These are phyloP conservation scores for Myotisia sp. DNA, from an alignment of 2,329 filamentous ascomycete genomes.

Conservation along the genomic window DNA sequence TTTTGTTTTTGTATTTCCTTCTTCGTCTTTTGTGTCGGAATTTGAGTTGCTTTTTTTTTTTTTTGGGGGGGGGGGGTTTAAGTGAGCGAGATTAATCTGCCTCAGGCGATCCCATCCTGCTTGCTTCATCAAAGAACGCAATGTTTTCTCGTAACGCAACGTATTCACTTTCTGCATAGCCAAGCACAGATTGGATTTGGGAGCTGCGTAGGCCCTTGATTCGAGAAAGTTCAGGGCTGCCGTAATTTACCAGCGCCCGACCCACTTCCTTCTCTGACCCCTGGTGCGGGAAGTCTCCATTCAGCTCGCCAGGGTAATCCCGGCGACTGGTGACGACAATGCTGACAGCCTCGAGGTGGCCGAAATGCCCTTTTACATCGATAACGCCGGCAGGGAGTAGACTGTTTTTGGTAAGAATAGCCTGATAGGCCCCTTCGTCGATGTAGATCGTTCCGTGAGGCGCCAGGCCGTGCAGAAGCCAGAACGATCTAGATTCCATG, in stretches of 20 bases:
- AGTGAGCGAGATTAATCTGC: too few relatives aligned
- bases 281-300: conserved; percentile 27
- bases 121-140: conserved; percentile 46
- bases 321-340: conserved; percentile 62
- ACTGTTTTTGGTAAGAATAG: conserved; percentile 68
- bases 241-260: conserved; percentile 82
- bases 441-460: conserved; percentile 88
- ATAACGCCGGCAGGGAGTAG: conserved; percentile 83
- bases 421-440: conserved; percentile 72
- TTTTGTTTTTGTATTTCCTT: too few relatives aligned
- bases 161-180: conserved; percentile 91
- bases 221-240: conserved; percentile 63
- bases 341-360: conserved; percentile 82
- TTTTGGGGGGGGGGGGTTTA: too few relatives aligned
- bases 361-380: conserved; percentile 74
- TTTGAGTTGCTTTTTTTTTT: too few relatives aligned
- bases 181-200: conserved; percentile 65
- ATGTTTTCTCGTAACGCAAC: conserved; percentile 80
- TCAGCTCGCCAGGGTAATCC: conserved; percentile 25
- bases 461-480: conserved; percentile 82
- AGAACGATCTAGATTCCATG: conserved; percentile 89
- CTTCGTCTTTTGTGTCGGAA: too few relatives aligned
- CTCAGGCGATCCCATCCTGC: conserved; percentile 16
- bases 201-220: conserved; percentile 75
- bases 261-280: conserved; percentile 57